These are phyloP conservation scores for Borealophlyctis nickersoniae DNA, from an alignment of 192 early-diverging fungal genomes.

Conservation along the genomic window DNA sequence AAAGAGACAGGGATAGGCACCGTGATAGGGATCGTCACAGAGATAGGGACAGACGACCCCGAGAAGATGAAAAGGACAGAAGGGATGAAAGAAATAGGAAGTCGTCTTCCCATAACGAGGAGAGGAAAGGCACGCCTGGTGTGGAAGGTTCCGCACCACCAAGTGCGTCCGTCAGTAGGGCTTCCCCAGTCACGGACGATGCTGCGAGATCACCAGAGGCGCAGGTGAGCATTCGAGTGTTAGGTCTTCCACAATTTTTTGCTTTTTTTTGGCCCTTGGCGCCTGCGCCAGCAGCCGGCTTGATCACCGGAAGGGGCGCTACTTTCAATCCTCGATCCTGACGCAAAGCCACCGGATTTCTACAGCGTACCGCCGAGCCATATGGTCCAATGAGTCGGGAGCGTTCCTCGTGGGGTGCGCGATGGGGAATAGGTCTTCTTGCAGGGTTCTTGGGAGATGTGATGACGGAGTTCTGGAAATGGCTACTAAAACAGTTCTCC, in stretches of 20 bases:
- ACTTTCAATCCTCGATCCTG: too few relatives aligned
- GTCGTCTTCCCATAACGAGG: conserved; percentile 3
- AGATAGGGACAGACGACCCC: conserved; percentile 25
- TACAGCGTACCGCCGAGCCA: too few relatives aligned
- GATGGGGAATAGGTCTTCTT: neutral
- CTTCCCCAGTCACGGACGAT: neutral
- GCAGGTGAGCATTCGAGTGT: conserved; percentile 21
- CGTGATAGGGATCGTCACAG: conserved; percentile 36
- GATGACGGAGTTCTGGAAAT: neutral
- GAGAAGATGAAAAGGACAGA: conserved; percentile 21
- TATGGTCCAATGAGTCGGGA: too few relatives aligned
- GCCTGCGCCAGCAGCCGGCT: too few relatives aligned
- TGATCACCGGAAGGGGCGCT: too few relatives aligned
- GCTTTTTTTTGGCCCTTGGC: neutral
- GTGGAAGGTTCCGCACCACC: conserved; percentile 17
- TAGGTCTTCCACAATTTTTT: neutral
- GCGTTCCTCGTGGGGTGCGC: too few relatives aligned
- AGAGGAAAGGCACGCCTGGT: conserved; percentile 24
- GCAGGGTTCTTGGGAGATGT: neutral
- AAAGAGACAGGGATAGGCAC: conserved; percentile 33
- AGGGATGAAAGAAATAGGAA: conserved; percentile 26
- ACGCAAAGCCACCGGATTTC: too few relatives aligned
- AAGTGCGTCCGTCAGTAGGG: conserved; percentile 9
- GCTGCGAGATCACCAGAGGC: conserved; percentile 17
- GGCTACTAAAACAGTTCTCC: conserved; percentile 1